These are phyloP conservation scores for Buxus sempervirens DNA, from an alignment of 164 flowering plant species.

Conservation along the genomic window DNA sequence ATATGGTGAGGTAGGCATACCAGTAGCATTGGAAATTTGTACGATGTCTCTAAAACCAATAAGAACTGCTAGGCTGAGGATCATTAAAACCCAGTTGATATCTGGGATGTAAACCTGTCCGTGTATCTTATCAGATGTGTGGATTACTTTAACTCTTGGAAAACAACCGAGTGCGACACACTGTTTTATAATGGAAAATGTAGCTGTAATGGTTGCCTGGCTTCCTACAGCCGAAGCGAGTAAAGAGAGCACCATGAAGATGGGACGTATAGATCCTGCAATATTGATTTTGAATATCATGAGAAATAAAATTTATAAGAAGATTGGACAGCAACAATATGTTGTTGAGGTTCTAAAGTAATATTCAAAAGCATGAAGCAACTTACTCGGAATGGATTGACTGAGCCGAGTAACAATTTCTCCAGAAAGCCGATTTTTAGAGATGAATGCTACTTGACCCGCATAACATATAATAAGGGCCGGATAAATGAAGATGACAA, in stretches of 20 bases:
- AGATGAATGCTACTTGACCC: conserved; percentile 96
- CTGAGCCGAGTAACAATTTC: background rate
- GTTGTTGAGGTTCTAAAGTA: conserved; percentile 22
- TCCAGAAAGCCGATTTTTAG: conserved; percentile 17
- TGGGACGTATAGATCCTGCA: conserved; percentile 36
- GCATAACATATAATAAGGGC: conserved; percentile 70
- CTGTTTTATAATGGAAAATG: conserved; percentile 64
- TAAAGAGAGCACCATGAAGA: conserved; percentile 44
- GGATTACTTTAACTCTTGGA: conserved; percentile 60
- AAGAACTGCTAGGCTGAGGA: conserved; percentile 36
- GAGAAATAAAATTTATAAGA: background rate
- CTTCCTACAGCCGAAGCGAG: conserved; percentile 58
- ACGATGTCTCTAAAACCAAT: conserved; percentile 42
- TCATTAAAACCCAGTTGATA: conserved; percentile 62
- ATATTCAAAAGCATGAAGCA: conserved; percentile 14
- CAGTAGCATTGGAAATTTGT: conserved; percentile 53
- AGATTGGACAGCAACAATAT: conserved; percentile 17
- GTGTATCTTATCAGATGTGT: conserved; percentile 49
- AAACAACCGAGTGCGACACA: conserved; percentile 62
- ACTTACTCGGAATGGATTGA: conserved; percentile 69
- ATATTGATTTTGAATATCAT: conserved; percentile 19
- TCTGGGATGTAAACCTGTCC: conserved; percentile 76
- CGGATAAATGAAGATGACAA: conserved; percentile 70
- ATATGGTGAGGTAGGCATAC: conserved; percentile 22
- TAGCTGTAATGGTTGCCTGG: conserved; percentile 68